phyloP scores from a whole-genome alignment of 805 yeast genomes.

The Zygosaccharomyces bailii region DNA sequence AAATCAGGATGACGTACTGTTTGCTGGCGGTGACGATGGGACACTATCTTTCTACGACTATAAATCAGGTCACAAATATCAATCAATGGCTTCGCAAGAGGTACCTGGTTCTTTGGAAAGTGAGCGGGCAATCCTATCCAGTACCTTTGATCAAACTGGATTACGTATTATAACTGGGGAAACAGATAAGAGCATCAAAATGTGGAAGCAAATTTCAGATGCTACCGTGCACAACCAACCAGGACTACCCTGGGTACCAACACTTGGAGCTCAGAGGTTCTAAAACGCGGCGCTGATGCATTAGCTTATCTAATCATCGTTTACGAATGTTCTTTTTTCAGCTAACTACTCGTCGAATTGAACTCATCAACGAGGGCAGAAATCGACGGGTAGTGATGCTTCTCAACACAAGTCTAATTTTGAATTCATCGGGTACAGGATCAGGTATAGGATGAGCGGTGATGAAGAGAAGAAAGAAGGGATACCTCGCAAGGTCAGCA shows the following conservation, averaged over 20 bases:
- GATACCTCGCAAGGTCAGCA: conserved; percentile 29
- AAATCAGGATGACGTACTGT: conserved; percentile 59
- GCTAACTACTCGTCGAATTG: too few species aligned
- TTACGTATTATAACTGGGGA: conserved; percentile 80
- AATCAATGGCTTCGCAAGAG: conserved; percentile 48
- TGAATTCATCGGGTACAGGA: background rate
- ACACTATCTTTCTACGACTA: conserved; percentile 74
- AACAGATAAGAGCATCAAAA: conserved; percentile 80
- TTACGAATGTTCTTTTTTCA: background rate
- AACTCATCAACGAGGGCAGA: too few species aligned
- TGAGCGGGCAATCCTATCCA: conserved; percentile 64
- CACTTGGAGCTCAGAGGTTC: conserved; percentile 29
- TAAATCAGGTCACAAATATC: conserved; percentile 61
- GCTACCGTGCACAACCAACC: conserved; percentile 34
- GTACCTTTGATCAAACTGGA: conserved; percentile 77
- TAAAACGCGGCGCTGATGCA: too few species aligned
- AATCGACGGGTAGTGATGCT: too few species aligned
- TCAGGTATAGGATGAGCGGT: conserved; percentile 16
- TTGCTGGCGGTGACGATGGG: conserved; percentile 86
- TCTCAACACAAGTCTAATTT: too few species aligned
- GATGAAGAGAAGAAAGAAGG: conserved; percentile 29
- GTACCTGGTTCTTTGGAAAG: conserved; percentile 69
- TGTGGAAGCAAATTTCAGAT: conserved; percentile 54
- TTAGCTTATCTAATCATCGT: background rate
- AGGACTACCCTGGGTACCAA: conserved; percentile 35